Conservation (phyloP, 176 grass and related monocot species). For the Hsuehochloa calcarea region DNA sequence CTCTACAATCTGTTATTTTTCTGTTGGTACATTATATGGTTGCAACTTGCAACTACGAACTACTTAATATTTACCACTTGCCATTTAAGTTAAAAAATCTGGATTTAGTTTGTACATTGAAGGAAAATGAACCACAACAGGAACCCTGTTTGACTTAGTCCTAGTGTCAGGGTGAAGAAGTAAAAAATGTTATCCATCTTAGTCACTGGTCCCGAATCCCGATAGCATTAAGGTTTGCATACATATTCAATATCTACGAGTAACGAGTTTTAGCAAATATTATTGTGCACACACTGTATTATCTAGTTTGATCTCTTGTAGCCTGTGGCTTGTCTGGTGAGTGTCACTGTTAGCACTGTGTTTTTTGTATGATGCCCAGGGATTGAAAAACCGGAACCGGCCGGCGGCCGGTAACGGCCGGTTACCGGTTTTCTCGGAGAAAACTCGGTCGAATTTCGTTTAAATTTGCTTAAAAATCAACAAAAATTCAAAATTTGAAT, state of each 20-base stretch:
- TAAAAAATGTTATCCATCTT: conserved; percentile 4
- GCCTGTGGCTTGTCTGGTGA: background rate
- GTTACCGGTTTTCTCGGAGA: no score
- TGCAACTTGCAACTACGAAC: conserved; percentile 17
- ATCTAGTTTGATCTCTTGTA: background rate
- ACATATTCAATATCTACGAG: background rate
- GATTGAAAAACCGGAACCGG: no score
- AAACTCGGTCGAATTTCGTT: no score
- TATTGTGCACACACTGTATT: background rate
- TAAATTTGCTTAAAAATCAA: no score
- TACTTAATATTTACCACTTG: background rate
- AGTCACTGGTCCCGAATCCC: background rate
- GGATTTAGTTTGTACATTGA: background rate
- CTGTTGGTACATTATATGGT: background rate
- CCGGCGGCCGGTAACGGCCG: no score
- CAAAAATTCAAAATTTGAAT: no score
- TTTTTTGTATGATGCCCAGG: background rate
- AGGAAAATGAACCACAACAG: background rate
- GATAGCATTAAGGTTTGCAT: background rate
- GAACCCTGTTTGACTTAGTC: background rate
- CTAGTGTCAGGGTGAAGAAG: conserved; percentile 5
- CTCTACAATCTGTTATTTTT: background rate
- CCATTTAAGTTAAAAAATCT: conserved; percentile 6
- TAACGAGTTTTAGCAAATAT: background rate
- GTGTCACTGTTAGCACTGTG: background rate